phyloP scores from a whole-genome alignment of 1,284 basidiomycete genomes.

The Tilletia walkeri region DNA sequence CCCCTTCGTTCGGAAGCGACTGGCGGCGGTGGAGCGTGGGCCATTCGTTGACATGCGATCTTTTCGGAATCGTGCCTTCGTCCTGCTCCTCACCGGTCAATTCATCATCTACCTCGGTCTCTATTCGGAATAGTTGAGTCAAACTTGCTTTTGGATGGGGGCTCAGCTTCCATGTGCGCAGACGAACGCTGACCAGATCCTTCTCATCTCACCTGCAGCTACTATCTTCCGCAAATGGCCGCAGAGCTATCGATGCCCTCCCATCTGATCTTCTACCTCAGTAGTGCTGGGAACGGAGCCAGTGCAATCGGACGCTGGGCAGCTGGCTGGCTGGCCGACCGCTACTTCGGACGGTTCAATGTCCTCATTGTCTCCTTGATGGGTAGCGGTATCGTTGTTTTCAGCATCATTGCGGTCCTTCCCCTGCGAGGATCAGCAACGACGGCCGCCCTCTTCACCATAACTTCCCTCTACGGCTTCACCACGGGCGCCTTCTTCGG shows the following conservation, averaged over 20 bases:
- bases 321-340: slow-evolving; percentile 21
- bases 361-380: slow-evolving; percentile 20
- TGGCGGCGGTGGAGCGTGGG: slow-evolving; percentile 13
- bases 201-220: neutral
- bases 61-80: slow-evolving; percentile 18
- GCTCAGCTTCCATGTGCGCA: neutral
- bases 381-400: slow-evolving; percentile 19
- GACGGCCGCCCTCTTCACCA: slow-evolving; percentile 19
- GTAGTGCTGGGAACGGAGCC: slow-evolving; percentile 22
- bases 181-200: neutral
- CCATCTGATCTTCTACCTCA: slow-evolving; percentile 23
- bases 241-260: slow-evolving; percentile 21
- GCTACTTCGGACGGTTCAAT: slow-evolving; percentile 21
- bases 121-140: slow-evolving; percentile 19
- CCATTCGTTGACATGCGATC: slow-evolving; percentile 23
- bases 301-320: slow-evolving; percentile 21
- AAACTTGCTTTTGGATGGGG: neutral
- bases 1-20: slow-evolving; percentile 21
- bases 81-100: slow-evolving; percentile 20
- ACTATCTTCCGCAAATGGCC: slow-evolving; percentile 22
- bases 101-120: slow-evolving; percentile 26
- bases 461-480: slow-evolving; percentile 22
- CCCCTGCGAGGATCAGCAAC: slow-evolving; percentile 18
- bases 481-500: slow-evolving; percentile 24
- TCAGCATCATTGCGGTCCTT: slow-evolving; percentile 20